A percentile compares a stretch with the other conserved stretches of the same genome.
Evolutionary conservation across 1,284 basidiomycete genomes (phyloP).

Genomic region (Naganishia albida): DNA sequence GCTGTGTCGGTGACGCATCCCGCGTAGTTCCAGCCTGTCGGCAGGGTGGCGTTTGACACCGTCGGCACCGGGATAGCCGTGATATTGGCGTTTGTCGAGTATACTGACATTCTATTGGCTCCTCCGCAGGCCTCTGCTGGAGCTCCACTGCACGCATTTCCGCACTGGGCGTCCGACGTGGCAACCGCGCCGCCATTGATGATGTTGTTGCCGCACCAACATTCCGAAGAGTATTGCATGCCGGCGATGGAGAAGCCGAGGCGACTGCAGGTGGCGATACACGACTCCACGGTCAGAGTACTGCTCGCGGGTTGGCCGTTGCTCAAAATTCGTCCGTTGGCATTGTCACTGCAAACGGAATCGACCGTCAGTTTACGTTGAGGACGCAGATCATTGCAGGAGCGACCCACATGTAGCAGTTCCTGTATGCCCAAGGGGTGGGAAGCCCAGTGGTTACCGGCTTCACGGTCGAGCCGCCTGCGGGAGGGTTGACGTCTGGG

Average conservation of each 20-base stretch:
- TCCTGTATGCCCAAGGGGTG: slow-evolving; percentile 56
- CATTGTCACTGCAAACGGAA: no score
- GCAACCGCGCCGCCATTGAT: slow-evolving; percentile 62
- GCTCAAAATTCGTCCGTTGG: background rate
- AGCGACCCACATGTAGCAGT: slow-evolving; percentile 48
- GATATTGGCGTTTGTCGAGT: slow-evolving; percentile 60
- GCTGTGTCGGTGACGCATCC: slow-evolving; percentile 60
- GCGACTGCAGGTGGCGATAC: slow-evolving; percentile 57
- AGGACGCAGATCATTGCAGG: no score
- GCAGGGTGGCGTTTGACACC: slow-evolving; percentile 61
- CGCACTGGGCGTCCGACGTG: slow-evolving; percentile 59
- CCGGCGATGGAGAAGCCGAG: slow-evolving; percentile 57
- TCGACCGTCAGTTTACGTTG: no score
- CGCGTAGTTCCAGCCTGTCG: slow-evolving; percentile 64
- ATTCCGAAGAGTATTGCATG: slow-evolving; percentile 60
- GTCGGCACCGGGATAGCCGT: slow-evolving; percentile 63
- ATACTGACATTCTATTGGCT: slow-evolving; percentile 68
- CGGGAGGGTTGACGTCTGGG: slow-evolving; percentile 58
- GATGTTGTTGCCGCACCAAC: slow-evolving; percentile 66
- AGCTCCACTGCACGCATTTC: slow-evolving; percentile 66
- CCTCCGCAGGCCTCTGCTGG: slow-evolving; percentile 68
- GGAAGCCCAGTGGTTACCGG: slow-evolving; percentile 61
- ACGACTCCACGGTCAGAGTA: slow-evolving; percentile 57
- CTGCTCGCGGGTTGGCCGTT: slow-evolving; percentile 42
- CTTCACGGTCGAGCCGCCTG: slow-evolving; percentile 57